Base-by-base conservation (phyloP, 768 basidiomycete species). In the Kwoniella heveanensis region DNA sequence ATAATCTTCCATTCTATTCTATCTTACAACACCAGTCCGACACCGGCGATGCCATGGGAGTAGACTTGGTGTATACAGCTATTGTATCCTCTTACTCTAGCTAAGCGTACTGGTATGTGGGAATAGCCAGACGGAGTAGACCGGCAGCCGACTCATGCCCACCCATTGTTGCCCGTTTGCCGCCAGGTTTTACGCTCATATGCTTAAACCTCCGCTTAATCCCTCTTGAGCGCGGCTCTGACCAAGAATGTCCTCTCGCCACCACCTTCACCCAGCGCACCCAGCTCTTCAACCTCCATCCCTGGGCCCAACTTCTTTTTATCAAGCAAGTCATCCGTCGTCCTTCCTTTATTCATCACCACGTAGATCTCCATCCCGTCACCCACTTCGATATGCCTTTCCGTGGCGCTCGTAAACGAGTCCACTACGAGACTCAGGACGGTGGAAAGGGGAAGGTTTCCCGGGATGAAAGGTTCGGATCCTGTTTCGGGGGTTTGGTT, bases 351-450 rank as follows among this genome's bases (percentile, higher is more conserved):
- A 32, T 90, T 86, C 48, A 94, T 84, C 49, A 91, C 88, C 60
- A 97, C 84, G 74, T 88, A 95, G 66, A 95, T 90, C 78, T 98
- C 93, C 36, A 98, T 85, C 2, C 91, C 92, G 79, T 98, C 95
- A 48, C 95, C 95, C 67, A 99, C 94, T 86, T 98, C 94, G 77
- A 98, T 98, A 81, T 98, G 95, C 68, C 96, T 87, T 82, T 99
- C 96, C 15, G 96, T 98, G 26, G 96, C 96, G 69, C 91, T 87
- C 26, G 94, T 95, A 81, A 98, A 99, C 9, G 92, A 91, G 82
- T 99, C 95, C 65, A 92, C 90, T 72, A 97, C 91, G 78, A 99
- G 86, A 29, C 86, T 83, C 57, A 96, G 82, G 8, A 97, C 92
- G 12, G 87, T 87, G 24, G 84, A 76, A 62, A 99, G 83, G 17